These are phyloP conservation scores for Ceratobasidium sp. DNA, from an alignment of 1,284 basidiomycete species.

Conservation along the genomic window DNA sequence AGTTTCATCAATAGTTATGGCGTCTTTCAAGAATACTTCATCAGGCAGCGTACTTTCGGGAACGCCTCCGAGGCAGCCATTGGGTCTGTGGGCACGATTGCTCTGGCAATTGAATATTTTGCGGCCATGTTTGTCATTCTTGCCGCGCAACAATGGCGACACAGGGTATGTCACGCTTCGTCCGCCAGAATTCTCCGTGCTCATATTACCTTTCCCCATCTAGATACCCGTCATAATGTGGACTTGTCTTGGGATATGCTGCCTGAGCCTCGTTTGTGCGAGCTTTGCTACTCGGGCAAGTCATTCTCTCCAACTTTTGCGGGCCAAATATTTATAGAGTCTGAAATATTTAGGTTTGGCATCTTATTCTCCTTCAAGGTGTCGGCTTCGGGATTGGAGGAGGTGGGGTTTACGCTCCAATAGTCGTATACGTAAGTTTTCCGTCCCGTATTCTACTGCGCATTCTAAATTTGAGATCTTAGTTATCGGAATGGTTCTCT, in stretches of 20 bases:
- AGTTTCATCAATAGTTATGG: slow-evolving; percentile 51
- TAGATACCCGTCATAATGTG: slow-evolving; percentile 42
- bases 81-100: slow-evolving; percentile 47
- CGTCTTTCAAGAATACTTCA: slow-evolving; percentile 55
- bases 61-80: slow-evolving; percentile 38
- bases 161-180: slow-evolving; percentile 19
- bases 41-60: slow-evolving; percentile 49
- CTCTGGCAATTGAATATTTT: slow-evolving; percentile 45
- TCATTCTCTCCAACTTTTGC: not conserved
- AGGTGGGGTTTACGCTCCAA: slow-evolving; percentile 46
- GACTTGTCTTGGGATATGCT: slow-evolving; percentile 38
- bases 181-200: not conserved
- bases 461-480: not conserved
- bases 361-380: slow-evolving; percentile 43
- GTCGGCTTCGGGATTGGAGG: slow-evolving; percentile 43
- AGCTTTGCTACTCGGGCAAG: slow-evolving; percentile 45
- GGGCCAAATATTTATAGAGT: not conserved
- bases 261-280: slow-evolving; percentile 43
- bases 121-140: slow-evolving; percentile 41
- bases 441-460: too few species aligned
- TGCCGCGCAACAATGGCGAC: slow-evolving; percentile 43
- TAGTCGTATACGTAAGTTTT: slow-evolving; percentile 33
- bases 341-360: slow-evolving; percentile 40
- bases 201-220: slow-evolving; percentile 8
- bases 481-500: slow-evolving; percentile 49